Conservation (phyloP, 768 basidiomycete species). For the Termitomyces sp. region DNA sequence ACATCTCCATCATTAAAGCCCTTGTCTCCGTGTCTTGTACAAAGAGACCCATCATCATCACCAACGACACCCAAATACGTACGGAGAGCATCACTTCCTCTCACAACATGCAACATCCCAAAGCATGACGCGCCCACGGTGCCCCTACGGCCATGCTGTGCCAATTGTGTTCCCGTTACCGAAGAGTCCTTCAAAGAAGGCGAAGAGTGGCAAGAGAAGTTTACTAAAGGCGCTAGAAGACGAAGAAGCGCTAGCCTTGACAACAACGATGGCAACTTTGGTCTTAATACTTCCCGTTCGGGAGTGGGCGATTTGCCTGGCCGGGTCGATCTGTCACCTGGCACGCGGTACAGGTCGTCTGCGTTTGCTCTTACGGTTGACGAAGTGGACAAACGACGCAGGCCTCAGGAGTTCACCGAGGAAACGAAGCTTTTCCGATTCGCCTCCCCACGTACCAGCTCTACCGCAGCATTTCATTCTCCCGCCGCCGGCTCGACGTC, state of each 20-base stretch:
- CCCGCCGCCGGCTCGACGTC: constrained; percentile 14
- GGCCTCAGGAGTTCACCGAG: constrained; percentile 35
- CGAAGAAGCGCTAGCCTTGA: constrained; percentile 48
- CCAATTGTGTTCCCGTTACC: constrained; percentile 55
- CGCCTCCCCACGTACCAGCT: constrained; percentile 12
- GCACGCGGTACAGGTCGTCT: constrained; percentile 16
- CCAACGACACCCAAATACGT: constrained; percentile 16
- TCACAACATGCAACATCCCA: constrained; percentile 32
- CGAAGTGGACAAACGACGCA: constrained; percentile 59
- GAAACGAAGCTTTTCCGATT: constrained; percentile 16
- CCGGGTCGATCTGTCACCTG: constrained; percentile 8
- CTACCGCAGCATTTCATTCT: constrained; percentile 13
- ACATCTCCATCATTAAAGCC: constrained; percentile 31
- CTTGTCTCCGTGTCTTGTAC: constrained; percentile 55
- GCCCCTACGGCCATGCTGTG: constrained; percentile 71
- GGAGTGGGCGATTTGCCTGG: constrained; percentile 25
- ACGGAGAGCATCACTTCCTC: constrained; percentile 23
- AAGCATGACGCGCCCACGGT: constrained; percentile 46
- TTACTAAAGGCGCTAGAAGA: constrained; percentile 58
- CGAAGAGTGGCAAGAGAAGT: constrained; percentile 60
- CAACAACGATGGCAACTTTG: constrained; percentile 23
- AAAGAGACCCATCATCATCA: constrained; percentile 33
- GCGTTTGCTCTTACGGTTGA: constrained; percentile 51
- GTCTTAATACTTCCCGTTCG: constrained; percentile 4
- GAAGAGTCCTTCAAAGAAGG: constrained; percentile 56